Evolutionary conservation across 345 rosid genomes (phyloP).

Genomic region (Cardamine chenopodiifolia): DNA sequence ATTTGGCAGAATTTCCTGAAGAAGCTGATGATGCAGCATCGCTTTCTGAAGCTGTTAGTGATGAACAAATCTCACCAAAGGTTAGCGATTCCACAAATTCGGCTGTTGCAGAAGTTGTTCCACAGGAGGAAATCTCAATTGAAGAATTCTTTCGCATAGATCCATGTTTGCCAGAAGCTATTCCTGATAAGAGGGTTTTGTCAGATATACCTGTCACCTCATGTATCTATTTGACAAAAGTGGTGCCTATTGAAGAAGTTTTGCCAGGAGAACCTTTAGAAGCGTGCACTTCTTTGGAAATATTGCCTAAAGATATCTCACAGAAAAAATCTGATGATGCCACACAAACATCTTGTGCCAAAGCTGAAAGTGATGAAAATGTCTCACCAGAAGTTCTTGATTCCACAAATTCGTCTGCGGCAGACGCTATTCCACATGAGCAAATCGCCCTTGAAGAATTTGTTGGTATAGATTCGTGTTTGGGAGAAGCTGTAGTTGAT

Average conservation of each 20-base stretch:
- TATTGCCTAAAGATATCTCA: not conserved
- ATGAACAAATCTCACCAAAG: not conserved
- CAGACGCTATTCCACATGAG: constrained; percentile 29
- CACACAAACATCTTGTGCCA: constrained; percentile 21
- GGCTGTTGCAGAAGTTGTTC: not conserved
- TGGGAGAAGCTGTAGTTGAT: constrained; percentile 6
- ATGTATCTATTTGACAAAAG: constrained; percentile 7
- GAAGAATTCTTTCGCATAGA: not conserved
- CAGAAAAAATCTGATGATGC: constrained; percentile 23
- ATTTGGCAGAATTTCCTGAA: not conserved
- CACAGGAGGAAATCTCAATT: not conserved
- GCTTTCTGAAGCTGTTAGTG: constrained; percentile 7
- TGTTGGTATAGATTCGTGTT: constrained; percentile 24
- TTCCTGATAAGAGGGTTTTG: constrained; percentile 15
- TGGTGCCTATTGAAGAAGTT: constrained; percentile 5
- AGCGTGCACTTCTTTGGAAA: constrained; percentile 16
- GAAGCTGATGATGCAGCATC: constrained; percentile 19
- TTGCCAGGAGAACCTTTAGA: constrained; percentile 23
- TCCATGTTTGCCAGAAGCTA: constrained; percentile 6
- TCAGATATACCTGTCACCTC: constrained; percentile 19
- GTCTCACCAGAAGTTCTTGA: constrained; percentile 22
- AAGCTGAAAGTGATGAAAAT: constrained; percentile 8
- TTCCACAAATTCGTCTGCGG: not conserved
- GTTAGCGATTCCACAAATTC: constrained; percentile 2
- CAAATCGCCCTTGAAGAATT: constrained; percentile 19